A percentile compares a stretch with the other conserved stretches of the same genome.
Evolutionary conservation across 352 stramenopile species (phyloP).

Genomic region (Pythium utonaiense): DNA sequence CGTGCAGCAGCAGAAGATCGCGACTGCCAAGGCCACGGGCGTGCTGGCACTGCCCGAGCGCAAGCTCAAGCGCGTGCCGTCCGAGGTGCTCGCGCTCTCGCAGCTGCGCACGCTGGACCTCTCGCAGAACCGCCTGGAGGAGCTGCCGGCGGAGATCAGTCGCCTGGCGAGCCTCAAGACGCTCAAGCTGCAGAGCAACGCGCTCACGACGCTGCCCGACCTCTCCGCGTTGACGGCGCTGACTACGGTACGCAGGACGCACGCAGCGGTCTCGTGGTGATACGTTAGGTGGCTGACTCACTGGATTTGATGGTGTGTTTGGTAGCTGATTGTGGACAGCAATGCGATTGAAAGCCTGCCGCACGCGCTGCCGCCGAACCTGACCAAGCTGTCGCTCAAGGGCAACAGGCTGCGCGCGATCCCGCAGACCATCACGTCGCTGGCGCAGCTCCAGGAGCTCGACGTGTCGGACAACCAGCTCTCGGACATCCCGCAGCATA

Average conservation of each 20-base stretch:
- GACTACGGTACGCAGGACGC: slow-evolving; percentile 59
- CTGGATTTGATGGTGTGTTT: background rate
- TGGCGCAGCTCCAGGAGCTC: slow-evolving; percentile 62
- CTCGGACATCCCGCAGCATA: slow-evolving; percentile 35
- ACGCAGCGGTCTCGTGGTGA: too few species aligned
- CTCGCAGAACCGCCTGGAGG: slow-evolving; percentile 55
- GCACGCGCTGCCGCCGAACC: slow-evolving; percentile 51
- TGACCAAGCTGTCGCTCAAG: slow-evolving; percentile 76
- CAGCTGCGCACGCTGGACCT: slow-evolving; percentile 70
- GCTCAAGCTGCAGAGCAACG: slow-evolving; percentile 69
- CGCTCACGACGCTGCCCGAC: slow-evolving; percentile 53
- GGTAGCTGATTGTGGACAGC: slow-evolving; percentile 65
- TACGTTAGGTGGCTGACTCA: too few species aligned
- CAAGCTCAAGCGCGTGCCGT: slow-evolving; percentile 76
- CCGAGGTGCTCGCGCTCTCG: slow-evolving; percentile 46
- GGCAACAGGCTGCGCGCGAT: slow-evolving; percentile 49
- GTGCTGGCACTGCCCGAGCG: slow-evolving; percentile 64
- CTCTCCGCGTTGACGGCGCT: slow-evolving; percentile 62
- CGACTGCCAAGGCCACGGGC: slow-evolving; percentile 50
- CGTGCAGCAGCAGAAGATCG: slow-evolving; percentile 79
- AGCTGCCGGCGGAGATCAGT: slow-evolving; percentile 41
- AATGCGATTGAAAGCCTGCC: slow-evolving; percentile 64
- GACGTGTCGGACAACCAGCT: slow-evolving; percentile 67
- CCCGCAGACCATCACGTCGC: slow-evolving; percentile 38
- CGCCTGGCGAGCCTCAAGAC: slow-evolving; percentile 55